phyloP scores from a whole-genome alignment of 371 early-diverging fungal genomes.

The Syncephalastrum contaminatum region DNA sequence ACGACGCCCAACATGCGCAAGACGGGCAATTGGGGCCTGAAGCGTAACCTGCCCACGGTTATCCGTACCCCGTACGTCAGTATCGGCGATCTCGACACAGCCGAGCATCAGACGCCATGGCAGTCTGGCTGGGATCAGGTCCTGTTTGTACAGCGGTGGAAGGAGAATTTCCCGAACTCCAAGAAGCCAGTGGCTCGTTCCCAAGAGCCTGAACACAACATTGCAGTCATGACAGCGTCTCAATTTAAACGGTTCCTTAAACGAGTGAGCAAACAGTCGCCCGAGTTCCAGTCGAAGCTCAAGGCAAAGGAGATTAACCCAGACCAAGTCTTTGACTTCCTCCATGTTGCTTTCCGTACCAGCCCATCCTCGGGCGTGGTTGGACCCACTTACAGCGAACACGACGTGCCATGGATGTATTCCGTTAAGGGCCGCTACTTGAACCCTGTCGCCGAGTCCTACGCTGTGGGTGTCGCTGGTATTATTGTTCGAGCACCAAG shows the following conservation, averaged over 20 bases:
- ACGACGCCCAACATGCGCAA: conserved; percentile 46
- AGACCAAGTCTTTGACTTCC: conserved; percentile 34
- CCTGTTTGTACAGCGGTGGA: conserved; percentile 60
- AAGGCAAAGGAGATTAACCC: conserved; percentile 27
- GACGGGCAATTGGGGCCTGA: conserved; percentile 78
- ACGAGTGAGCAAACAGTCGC: conserved; percentile 37
- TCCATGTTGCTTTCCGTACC: conserved; percentile 20
- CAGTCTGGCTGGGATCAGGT: conserved; percentile 56
- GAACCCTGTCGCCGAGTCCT: conserved; percentile 38
- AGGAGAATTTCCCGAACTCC: conserved; percentile 72
- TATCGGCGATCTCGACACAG: conserved; percentile 65
- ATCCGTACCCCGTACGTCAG: conserved; percentile 61
- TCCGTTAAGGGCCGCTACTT: conserved; percentile 69
- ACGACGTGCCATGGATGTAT: conserved; percentile 27
- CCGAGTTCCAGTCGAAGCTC: conserved; percentile 60
- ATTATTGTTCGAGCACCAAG: conserved; percentile 41
- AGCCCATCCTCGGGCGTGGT: conserved; percentile 21
- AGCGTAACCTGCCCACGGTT: conserved; percentile 70
- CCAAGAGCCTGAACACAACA: conserved; percentile 40
- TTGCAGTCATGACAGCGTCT: conserved; percentile 52
- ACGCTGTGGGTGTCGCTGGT: conserved; percentile 70
- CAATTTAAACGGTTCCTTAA: conserved; percentile 64
- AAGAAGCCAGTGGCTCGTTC: conserved; percentile 50
- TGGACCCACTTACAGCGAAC: conserved; percentile 37
- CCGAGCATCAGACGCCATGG: conserved; percentile 75